Evolutionary conservation across 331 rosid species (phyloP).

Genomic region (Rhamnella rubrinervis): DNA sequence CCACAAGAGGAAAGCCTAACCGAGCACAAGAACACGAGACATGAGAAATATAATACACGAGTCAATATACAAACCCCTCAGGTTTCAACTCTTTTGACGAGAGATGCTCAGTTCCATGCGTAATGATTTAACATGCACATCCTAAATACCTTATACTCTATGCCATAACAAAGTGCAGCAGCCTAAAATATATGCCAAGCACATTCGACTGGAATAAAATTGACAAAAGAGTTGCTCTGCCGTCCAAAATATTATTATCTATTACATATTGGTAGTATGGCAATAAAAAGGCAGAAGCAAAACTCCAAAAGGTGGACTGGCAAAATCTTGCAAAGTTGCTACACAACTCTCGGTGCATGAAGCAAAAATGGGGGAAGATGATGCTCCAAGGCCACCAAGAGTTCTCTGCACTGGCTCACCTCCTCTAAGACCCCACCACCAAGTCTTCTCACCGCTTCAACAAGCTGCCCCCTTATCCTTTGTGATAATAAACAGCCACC

Average conservation of each 20-base stretch:
- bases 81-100: conserved; percentile 4
- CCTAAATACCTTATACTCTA: neutral
- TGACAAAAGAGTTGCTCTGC: conserved; percentile 25
- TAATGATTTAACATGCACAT: conserved; percentile 6
- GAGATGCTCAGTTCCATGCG: conserved; percentile 3
- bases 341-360: conserved; percentile 20
- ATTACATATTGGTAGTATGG: conserved; percentile 7
- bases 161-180: neutral
- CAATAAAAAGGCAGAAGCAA: conserved; percentile 2
- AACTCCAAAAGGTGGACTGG: neutral
- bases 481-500: conserved; percentile 76
- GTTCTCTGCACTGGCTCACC: conserved; percentile 58
- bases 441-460: conserved; percentile 76
- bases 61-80: conserved; percentile 19
- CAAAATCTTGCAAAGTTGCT: conserved; percentile 21
- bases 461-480: conserved; percentile 75
- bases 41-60: neutral
- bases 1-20: too few species aligned
- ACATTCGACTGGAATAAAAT: conserved; percentile 13
- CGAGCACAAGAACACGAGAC: too few species aligned
- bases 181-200: conserved; percentile 9
- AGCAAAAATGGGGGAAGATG: conserved; percentile 75
- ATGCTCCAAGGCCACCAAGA: conserved; percentile 69
- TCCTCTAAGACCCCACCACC: conserved; percentile 56
- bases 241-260: conserved; percentile 13